A percentile compares a stretch with the other conserved stretches of the same genome.
Evolutionary conservation across 495 filamentous ascomycete genomes (phyloP).

Genomic region (Apodospora peruviana): DNA sequence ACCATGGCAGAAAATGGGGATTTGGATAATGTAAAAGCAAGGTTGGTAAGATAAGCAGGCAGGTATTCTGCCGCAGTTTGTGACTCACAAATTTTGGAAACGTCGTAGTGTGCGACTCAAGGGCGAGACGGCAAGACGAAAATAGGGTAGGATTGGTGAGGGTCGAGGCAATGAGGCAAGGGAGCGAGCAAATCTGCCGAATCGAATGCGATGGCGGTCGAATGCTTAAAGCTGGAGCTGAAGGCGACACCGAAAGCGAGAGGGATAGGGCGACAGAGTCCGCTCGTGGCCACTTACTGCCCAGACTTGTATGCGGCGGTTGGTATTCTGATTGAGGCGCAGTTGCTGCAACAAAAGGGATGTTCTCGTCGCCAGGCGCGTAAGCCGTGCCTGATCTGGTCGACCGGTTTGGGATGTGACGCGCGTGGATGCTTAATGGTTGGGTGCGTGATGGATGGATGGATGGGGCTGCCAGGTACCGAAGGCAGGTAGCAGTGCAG

Average conservation of each 20-base stretch:
- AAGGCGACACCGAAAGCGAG: conserved; percentile 17
- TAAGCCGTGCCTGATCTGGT: neutral
- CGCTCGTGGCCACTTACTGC: conserved; percentile 6
- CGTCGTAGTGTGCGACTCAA: conserved; percentile 37
- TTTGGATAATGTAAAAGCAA: neutral
- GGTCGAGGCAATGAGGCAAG: conserved; percentile 30
- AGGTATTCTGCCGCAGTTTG: conserved; percentile 14
- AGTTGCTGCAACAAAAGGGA: conserved; percentile 9
- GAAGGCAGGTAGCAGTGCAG: neutral
- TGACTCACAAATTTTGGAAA: conserved; percentile 1
- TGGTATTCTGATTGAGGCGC: conserved; percentile 14
- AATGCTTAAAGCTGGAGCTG: conserved; percentile 12
- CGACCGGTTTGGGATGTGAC: neutral
- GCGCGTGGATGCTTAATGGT: neutral
- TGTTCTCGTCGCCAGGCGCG: conserved; percentile 8
- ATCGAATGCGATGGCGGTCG: conserved; percentile 22
- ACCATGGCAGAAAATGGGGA: neutral
- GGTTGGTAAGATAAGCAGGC: conserved; percentile 15
- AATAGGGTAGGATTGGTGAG: conserved; percentile 28
- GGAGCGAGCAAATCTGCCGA: conserved; percentile 29
- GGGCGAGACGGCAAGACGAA: conserved; percentile 21
- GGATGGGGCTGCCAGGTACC: conserved; percentile 5
- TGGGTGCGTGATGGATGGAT: neutral
- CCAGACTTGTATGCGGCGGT: neutral
- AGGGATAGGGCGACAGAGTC: neutral